Evolutionary conservation across 2,329 filamentous ascomycete genomes (phyloP).

Genomic region (Rosellinia necatrix): DNA sequence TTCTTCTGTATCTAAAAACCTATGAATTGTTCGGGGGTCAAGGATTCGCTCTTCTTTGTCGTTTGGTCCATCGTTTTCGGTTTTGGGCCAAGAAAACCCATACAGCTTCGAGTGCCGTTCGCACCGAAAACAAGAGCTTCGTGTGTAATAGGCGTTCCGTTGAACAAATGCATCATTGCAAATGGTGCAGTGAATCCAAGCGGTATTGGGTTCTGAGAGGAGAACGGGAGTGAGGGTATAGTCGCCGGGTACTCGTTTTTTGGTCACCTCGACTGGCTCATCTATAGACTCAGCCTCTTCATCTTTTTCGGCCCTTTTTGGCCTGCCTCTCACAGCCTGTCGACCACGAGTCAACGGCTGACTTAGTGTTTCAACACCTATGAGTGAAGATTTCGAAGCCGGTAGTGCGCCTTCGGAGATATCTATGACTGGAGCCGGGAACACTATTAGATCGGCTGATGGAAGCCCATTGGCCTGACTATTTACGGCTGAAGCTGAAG

Average conservation of each 20-base stretch:
- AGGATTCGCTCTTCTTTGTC: constrained; percentile 76
- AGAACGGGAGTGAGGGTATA: constrained; percentile 82
- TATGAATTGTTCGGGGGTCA: constrained; percentile 86
- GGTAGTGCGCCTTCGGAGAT: constrained; percentile 12
- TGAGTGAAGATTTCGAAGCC: not conserved
- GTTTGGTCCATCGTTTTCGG: constrained; percentile 73
- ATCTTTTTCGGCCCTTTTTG: constrained; percentile 43
- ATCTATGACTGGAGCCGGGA: constrained; percentile 15
- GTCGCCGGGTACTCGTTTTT: constrained; percentile 67
- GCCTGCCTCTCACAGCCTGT: constrained; percentile 30
- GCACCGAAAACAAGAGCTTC: constrained; percentile 85
- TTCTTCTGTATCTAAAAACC: constrained; percentile 75
- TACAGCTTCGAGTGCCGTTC: constrained; percentile 96
- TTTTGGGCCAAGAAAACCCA: constrained; percentile 95
- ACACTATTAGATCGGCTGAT: constrained; percentile 9
- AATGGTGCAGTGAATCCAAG: constrained; percentile 87
- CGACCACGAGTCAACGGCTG: constrained; percentile 26
- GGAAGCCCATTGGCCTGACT: constrained; percentile 10
- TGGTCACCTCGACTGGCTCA: constrained; percentile 20
- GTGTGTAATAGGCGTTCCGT: constrained; percentile 83
- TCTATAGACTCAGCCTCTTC: constrained; percentile 34
- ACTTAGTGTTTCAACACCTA: constrained; percentile 1
- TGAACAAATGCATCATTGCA: constrained; percentile 87
- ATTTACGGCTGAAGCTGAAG: constrained; percentile 11
- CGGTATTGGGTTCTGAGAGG: constrained; percentile 74